Evolutionary conservation across 2,329 filamentous ascomycete species (phyloP), one percentile per base, ranked within the genome.

Genomic region (Clonostachys solani): DNA sequence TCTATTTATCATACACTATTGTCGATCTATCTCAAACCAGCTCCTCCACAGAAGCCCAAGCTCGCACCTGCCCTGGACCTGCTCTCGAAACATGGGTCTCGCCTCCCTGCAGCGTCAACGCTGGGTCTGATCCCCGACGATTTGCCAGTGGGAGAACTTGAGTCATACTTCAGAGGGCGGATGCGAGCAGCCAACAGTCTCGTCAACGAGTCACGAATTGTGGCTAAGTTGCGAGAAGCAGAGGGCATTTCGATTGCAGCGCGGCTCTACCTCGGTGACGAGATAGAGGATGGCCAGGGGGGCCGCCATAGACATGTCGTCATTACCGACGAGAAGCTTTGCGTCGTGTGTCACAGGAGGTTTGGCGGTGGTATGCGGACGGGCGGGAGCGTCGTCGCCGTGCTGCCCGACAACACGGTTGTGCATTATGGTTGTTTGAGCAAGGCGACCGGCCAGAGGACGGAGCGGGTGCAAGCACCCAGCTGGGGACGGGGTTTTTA

Each of bases 1-100:
- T 92, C 91, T 12, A 96, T 97, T 59, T 97, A 97, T 65, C 88
- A 96, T 59, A 92, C 85, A 7, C 80, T 99, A 4, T 80, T 99
- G 10, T 89, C 89, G 2, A 80, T 99, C 3, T 99, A 97, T 63
- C 80, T 99, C 4, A 83, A 84, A 3, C 94, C 94, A 1, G 85
- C 88, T 2, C 73, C 84, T 10, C 84, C 87, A 0, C 78, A 95
- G 57, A 68, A 82, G 49, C 80, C 84, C 9, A 86, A 87, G 53
- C 86, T 91, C 61, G 78, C 77, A 2, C 90, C 92, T 2, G 94
- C 94, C 0, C 77, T 99, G 6, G 82, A 87, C 33, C 80, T 99
- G 16, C 82, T 99, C n/a, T 91, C 88, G 40, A 89, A 89, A 56
- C 94, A 99, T 61, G 94, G 94, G 43, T 90, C 92, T 12, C 87